These are phyloP conservation scores for Schizochytrium sp. DNA, from an alignment of 108 stramenopile species.

Conservation along the genomic window DNA sequence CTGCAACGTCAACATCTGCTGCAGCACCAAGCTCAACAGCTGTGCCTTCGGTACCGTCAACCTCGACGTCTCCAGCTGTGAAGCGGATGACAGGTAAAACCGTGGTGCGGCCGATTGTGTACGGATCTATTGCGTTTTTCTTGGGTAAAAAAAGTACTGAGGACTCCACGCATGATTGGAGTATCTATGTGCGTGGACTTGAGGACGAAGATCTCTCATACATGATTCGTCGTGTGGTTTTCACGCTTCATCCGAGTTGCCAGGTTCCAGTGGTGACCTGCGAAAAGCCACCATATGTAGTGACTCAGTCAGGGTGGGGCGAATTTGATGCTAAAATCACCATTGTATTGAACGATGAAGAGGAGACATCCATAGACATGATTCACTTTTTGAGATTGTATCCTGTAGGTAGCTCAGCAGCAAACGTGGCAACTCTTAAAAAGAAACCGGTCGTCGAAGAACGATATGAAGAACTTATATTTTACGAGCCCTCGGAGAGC, in stretches of 20 bases:
- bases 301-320: constrained; percentile 97
- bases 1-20: no score
- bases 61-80: background rate
- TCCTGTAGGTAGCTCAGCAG: constrained; percentile 63
- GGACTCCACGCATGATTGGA: constrained; percentile 88
- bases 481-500: constrained; percentile 78
- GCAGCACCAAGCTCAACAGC: background rate
- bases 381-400: constrained; percentile 89
- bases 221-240: constrained; percentile 89
- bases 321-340: constrained; percentile 95
- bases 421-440: constrained; percentile 24
- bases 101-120: constrained; percentile 88
- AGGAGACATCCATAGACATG: constrained; percentile 79
- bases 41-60: constrained; percentile 8
- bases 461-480: constrained; percentile 95
- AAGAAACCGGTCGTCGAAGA: constrained; percentile 88
- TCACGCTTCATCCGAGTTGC: constrained; percentile 95
- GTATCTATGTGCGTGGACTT: constrained; percentile 88
- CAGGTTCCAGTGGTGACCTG: constrained; percentile 85
- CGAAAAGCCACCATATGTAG: constrained; percentile 86
- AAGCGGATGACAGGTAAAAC: constrained; percentile 73
- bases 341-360: constrained; percentile 87
- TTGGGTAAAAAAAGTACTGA: constrained; percentile 88
- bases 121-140: constrained; percentile 91
- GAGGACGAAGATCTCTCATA: constrained; percentile 83